Conservation (phyloP, 169 alveolate genomes). For the Plasmodium vivax region DNA sequence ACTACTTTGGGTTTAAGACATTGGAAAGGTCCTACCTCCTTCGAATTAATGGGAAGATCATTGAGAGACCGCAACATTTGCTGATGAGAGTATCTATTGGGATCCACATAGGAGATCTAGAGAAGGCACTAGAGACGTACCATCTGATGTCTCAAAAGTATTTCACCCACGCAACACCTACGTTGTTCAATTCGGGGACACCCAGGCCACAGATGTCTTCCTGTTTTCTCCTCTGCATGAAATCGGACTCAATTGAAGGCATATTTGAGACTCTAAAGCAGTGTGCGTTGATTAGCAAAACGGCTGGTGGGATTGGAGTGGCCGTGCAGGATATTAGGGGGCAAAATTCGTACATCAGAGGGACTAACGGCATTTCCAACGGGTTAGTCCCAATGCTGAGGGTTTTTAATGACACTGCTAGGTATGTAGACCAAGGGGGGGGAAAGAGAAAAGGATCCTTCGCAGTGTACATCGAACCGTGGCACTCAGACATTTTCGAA, state of each 20-base stretch:
- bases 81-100: slow-evolving; percentile 98
- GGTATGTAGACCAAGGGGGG: slow-evolving; percentile 97
- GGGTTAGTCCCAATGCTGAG: slow-evolving; percentile 99
- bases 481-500: slow-evolving; percentile 99
- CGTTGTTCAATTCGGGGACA: slow-evolving; percentile 98
- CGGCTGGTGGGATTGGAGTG: slow-evolving; percentile 99
- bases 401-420: slow-evolving; percentile 95
- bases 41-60: slow-evolving; percentile 91
- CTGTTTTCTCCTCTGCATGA: slow-evolving; percentile 95
- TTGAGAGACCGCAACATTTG: slow-evolving; percentile 98
- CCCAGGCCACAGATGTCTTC: slow-evolving; percentile 97
- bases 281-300: slow-evolving; percentile 96
- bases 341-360: slow-evolving; percentile 96
- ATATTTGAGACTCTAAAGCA: slow-evolving; percentile 95
- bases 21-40: slow-evolving; percentile 95
- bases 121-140: slow-evolving; percentile 93
- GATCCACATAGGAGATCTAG: slow-evolving; percentile 96
- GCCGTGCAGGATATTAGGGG: slow-evolving; percentile 96
- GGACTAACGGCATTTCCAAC: slow-evolving; percentile 98
- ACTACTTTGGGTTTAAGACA: slow-evolving; percentile 98
- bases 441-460: slow-evolving; percentile 98
- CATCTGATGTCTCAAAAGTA: slow-evolving; percentile 94
- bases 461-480: slow-evolving; percentile 99
- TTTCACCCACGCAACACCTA: slow-evolving; percentile 99
- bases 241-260: slow-evolving; percentile 98